phyloP scores from a whole-genome alignment of 805 yeast genomes.

The Yamadazyma tumulicola region DNA sequence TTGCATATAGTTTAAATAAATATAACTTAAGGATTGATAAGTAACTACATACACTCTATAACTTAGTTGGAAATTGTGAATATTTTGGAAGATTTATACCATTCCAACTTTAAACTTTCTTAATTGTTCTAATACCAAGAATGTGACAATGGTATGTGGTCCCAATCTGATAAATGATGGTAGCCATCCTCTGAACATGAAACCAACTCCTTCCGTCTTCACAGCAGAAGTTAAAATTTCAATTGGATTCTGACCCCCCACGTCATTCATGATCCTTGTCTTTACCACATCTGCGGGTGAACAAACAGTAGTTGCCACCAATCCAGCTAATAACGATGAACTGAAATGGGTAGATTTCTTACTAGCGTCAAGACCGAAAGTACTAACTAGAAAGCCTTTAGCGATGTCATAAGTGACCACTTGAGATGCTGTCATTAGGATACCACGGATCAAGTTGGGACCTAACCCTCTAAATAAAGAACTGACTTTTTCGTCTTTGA shows the following conservation, averaged over 20 bases:
- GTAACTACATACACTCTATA: slow-evolving; percentile 2
- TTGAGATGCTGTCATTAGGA: slow-evolving; percentile 87
- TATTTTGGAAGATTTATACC: slow-evolving; percentile 15
- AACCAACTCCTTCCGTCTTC: slow-evolving; percentile 66
- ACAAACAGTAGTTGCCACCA: slow-evolving; percentile 87
- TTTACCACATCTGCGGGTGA: slow-evolving; percentile 91
- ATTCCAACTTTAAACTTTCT: slow-evolving; percentile 52
- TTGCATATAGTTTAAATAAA: slow-evolving; percentile 8
- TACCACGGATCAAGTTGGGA: slow-evolving; percentile 78
- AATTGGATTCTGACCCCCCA: slow-evolving; percentile 43
- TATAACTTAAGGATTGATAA: slow-evolving; percentile 2
- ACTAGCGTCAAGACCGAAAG: slow-evolving; percentile 50
- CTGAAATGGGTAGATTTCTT: slow-evolving; percentile 70
- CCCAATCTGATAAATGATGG: slow-evolving; percentile 85
- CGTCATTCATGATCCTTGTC: slow-evolving; percentile 79
- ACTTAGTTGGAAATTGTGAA: background rate
- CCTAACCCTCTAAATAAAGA: slow-evolving; percentile 69
- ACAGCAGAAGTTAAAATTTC: slow-evolving; percentile 53
- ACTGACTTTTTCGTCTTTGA: slow-evolving; percentile 54
- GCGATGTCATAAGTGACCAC: slow-evolving; percentile 83
- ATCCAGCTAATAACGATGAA: slow-evolving; percentile 77
- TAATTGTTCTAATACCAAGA: slow-evolving; percentile 64
- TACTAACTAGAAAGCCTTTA: slow-evolving; percentile 54
- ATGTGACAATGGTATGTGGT: slow-evolving; percentile 72
- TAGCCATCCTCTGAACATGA: slow-evolving; percentile 88